Conservation (phyloP, 2,329 filamentous ascomycete species). For the Scolecobasidium constrictum region DNA sequence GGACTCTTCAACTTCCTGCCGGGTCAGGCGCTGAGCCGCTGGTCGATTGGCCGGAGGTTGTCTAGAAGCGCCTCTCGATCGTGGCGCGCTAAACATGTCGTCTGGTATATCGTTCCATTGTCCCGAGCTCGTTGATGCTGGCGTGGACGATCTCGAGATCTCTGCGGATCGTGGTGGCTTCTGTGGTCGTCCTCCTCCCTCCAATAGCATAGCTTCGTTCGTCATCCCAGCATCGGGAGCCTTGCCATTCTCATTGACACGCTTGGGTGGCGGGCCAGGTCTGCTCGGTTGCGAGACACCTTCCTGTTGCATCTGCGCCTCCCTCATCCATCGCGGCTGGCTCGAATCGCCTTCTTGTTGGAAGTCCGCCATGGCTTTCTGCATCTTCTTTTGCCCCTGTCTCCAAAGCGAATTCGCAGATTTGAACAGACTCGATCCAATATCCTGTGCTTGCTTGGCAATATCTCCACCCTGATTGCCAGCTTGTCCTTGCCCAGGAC, state of each 20-base stretch:
- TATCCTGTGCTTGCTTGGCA: slow-evolving; percentile 66
- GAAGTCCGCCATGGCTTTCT: slow-evolving; percentile 85
- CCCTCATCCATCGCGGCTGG: slow-evolving; percentile 94
- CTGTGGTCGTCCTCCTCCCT: slow-evolving; percentile 49
- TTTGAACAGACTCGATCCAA: slow-evolving; percentile 80
- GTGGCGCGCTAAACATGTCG: slow-evolving; percentile 24
- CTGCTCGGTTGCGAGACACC: slow-evolving; percentile 11
- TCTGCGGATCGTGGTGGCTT: slow-evolving; percentile 22
- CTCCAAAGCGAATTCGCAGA: slow-evolving; percentile 95
- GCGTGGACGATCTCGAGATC: slow-evolving; percentile 10
- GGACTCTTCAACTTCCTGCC: slow-evolving; percentile 68
- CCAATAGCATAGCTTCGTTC: slow-evolving; percentile 64
- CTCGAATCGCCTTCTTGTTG: slow-evolving; percentile 59
- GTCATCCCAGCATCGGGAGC: slow-evolving; percentile 23
- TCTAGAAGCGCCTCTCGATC: slow-evolving; percentile 21
- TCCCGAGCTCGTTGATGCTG: slow-evolving; percentile 9
- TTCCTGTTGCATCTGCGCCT: slow-evolving; percentile 38
- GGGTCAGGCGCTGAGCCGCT: slow-evolving; percentile 53
- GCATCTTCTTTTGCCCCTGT: slow-evolving; percentile 81
- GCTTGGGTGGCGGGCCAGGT: slow-evolving; percentile 6
- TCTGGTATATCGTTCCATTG: neutral
- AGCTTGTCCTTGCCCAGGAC: slow-evolving; percentile 43
- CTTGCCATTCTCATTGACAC: slow-evolving; percentile 8
- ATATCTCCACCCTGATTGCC: slow-evolving; percentile 60
- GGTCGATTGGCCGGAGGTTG: slow-evolving; percentile 25